A percentile compares a stretch with the other conserved stretches of the same genome.
phyloP scores from a whole-genome alignment of 345 rosid species.

The Turritis glabra region DNA sequence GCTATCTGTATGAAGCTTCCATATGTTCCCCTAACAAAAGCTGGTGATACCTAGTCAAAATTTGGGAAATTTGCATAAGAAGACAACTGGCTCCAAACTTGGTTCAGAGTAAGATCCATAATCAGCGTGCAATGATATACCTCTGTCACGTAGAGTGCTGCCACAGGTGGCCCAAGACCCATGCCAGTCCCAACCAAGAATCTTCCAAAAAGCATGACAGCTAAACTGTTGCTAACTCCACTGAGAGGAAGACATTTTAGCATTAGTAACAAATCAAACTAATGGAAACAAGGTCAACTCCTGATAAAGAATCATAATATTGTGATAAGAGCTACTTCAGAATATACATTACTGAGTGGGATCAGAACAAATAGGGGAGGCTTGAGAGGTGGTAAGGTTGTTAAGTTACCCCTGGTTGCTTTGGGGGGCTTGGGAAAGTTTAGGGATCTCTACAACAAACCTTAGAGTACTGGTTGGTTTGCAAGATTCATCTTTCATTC shows the following conservation, averaged over 20 bases:
- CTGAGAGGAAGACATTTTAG: conserved; percentile 52
- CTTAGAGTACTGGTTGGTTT: not conserved
- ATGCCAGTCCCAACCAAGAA: conserved; percentile 92
- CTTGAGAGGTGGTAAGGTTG: not conserved
- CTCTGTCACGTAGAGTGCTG: conserved; percentile 94
- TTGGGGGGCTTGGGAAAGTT: not conserved
- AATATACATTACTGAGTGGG: not conserved
- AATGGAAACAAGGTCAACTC: conserved; percentile 60
- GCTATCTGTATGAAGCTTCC: conserved; percentile 97
- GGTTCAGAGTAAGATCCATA: conserved; percentile 7
- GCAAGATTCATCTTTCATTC: not conserved
- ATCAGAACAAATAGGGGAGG: not conserved
- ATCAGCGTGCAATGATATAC: conserved; percentile 37
- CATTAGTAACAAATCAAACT: conserved; percentile 59
- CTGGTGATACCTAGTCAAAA: conserved; percentile 75
- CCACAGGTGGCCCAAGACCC: conserved; percentile 95
- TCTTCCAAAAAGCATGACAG: conserved; percentile 84
- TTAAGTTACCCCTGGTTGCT: not conserved
- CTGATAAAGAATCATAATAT: not conserved
- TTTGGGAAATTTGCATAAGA: conserved; percentile 11
- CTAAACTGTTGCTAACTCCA: conserved; percentile 61
- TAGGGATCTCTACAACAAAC: not conserved
- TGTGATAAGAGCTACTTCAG: not conserved
- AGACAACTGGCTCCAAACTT: conserved; percentile 6
- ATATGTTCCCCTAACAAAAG: conserved; percentile 94